A percentile compares a stretch with the other conserved stretches of the same genome.
Conservation (phyloP, 306 rosid species). For the Cotoneaster glaucophyllus region DNA sequence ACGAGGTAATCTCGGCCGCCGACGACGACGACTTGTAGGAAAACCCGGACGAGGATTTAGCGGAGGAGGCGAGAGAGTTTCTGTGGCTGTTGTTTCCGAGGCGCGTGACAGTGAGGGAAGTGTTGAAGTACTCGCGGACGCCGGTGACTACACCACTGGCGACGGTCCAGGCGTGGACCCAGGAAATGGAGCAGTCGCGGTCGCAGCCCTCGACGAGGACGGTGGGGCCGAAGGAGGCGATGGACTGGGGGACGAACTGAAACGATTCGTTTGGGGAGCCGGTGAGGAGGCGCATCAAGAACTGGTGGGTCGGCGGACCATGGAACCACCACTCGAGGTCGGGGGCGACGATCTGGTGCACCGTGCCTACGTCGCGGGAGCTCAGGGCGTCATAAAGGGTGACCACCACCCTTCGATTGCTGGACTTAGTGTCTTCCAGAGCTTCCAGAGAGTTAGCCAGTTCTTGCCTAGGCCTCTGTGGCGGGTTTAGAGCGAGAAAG, state of each 20-base stretch:
- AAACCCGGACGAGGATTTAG: neutral
- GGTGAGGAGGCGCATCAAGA: conserved; percentile 71
- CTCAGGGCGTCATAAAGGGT: conserved; percentile 78
- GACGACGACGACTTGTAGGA: conserved; percentile 11
- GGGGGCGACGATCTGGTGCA: conserved; percentile 52
- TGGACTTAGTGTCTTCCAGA: conserved; percentile 45
- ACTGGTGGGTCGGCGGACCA: conserved; percentile 88
- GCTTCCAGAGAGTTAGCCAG: conserved; percentile 83
- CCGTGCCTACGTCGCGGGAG: conserved; percentile 60
- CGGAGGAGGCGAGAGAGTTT: neutral
- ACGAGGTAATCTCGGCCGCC: conserved; percentile 44
- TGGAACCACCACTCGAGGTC: conserved; percentile 99
- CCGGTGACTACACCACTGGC: conserved; percentile 83
- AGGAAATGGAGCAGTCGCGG: conserved; percentile 38
- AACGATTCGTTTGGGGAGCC: conserved; percentile 34
- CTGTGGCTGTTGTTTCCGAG: conserved; percentile 11
- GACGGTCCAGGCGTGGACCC: conserved; percentile 92
- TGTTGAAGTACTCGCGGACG: conserved; percentile 84
- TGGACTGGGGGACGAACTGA: conserved; percentile 47
- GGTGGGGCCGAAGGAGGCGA: conserved; percentile 54
- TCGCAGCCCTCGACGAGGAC: conserved; percentile 86
- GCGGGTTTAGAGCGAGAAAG: neutral
- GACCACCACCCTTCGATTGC: conserved; percentile 58
- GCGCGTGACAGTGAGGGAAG: conserved; percentile 83
- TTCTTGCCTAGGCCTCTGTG: conserved; percentile 27